Evolutionary conservation across 2,329 filamentous ascomycete genomes (phyloP).

Genomic region (Conoideocrella luteorostrata): DNA sequence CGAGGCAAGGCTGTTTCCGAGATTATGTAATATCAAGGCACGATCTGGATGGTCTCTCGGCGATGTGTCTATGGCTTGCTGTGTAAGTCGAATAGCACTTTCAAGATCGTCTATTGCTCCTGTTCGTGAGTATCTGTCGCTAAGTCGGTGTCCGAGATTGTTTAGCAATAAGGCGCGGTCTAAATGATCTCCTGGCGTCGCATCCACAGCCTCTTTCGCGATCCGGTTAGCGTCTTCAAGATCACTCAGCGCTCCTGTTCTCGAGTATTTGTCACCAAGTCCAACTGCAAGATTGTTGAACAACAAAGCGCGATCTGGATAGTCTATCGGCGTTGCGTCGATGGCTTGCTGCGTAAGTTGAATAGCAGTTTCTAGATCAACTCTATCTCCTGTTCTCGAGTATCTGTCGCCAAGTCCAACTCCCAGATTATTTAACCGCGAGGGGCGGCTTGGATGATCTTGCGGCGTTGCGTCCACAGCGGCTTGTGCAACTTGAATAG

Average conservation of each 20-base stretch:
- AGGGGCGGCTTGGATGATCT: too few relatives aligned
- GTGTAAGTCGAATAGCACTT: not conserved
- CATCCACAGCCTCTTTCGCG: conserved; percentile 1
- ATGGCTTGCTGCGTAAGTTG: not conserved
- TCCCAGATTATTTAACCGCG: not conserved
- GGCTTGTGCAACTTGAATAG: too few relatives aligned
- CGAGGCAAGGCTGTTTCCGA: conserved; percentile 11
- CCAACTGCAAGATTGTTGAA: not conserved
- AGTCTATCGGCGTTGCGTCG: not conserved
- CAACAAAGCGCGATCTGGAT: not conserved
- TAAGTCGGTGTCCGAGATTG: conserved; percentile 8
- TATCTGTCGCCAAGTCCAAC: not conserved
- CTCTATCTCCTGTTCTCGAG: too few relatives aligned
- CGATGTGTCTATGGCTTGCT: not conserved
- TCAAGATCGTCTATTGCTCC: not conserved
- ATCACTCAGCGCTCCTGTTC: not conserved
- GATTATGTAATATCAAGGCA: not conserved
- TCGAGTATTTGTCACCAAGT: not conserved
- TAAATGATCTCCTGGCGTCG: not conserved
- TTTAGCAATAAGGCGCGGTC: not conserved
- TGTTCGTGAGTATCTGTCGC: conserved; percentile 8
- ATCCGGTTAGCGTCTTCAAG: conserved; percentile 1
- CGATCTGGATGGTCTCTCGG: not conserved
- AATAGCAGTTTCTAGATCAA: not conserved
- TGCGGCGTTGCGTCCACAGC: too few relatives aligned